Base-by-base conservation (phyloP, 164 flowering plant genomes). In the Berberis thunbergii region DNA sequence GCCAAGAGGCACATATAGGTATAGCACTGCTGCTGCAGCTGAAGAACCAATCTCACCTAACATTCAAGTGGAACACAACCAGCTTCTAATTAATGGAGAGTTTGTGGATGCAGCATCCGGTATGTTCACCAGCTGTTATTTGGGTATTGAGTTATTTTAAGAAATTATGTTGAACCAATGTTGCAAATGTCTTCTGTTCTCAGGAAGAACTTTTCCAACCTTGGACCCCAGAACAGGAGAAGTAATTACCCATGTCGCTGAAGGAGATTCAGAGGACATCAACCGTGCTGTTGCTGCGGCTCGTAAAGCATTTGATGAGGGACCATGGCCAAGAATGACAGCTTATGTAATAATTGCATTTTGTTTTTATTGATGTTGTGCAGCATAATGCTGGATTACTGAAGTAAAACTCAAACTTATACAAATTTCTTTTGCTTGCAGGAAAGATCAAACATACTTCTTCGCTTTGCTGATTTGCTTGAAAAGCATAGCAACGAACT, bases 241-340 rank as follows among this genome's bases (percentile, higher is more conserved):
- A 41, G 85, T 82, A 57, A 85, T 89, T 70, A 85, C 96, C 10
- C 65, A 84, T 73, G 91, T 89, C 9, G 84, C 96, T 54, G 93
- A 87, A 75, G 96, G 83, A 52, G 93, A 84, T 55, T 68, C 75
- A 2, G 93, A 89, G 74, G 96, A 89, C 68, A 69, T 89, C 55
- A 73, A 89, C 54, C 81, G 86, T 3, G 96, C 96, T 6, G 96
- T 89, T 0, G 59, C 77, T 48, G 87, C 96, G 68, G 96, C 96
- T 63, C 87, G 93, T 43, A 83, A 78, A 75, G 96, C 96, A 42
- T 89, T 89, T 73, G 96, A 89, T 73, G 86, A 87, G 60, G 93
- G 96, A 41, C 91, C 92, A 59, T 89, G 96, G 96, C 89, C 96
- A 38, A 85, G 59, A 72, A 89, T 85, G 97, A 64, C 79, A 6